A percentile compares a stretch with the other conserved stretches of the same genome.
These are phyloP conservation scores for Ophiostoma angusticollis DNA, from an alignment of 2,329 filamentous ascomycete species.

Conservation along the genomic window DNA sequence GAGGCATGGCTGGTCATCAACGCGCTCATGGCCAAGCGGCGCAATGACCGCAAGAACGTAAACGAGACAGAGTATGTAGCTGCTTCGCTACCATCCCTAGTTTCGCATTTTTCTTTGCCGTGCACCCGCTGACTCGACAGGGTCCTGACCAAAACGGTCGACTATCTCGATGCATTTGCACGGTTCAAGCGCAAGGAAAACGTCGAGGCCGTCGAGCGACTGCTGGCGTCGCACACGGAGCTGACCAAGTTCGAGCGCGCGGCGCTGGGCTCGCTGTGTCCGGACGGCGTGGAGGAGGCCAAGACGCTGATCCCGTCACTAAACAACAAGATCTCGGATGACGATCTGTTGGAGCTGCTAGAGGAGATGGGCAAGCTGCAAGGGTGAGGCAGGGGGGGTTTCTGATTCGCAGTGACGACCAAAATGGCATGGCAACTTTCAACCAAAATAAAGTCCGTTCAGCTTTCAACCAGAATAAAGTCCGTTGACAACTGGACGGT, in stretches of 20 bases:
- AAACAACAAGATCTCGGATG: conserved; percentile 78
- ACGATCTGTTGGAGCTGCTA: conserved; percentile 74
- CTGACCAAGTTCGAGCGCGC: conserved; percentile 88
- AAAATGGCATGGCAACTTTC: no score
- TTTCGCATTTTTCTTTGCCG: no score
- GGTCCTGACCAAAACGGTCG: conserved; percentile 75
- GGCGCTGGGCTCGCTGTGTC: conserved; percentile 83
- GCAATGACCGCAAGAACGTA: conserved; percentile 66
- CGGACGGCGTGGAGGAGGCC: conserved; percentile 85
- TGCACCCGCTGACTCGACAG: conserved; percentile 23
- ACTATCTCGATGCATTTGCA: conserved; percentile 88
- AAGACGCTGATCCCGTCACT: conserved; percentile 90
- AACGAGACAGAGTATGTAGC: conserved; percentile 71
- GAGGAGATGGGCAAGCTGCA: conserved; percentile 80
- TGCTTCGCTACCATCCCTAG: no score
- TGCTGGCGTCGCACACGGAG: conserved; percentile 66
- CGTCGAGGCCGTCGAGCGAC: conserved; percentile 81
- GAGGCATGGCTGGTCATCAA: conserved; percentile 89
- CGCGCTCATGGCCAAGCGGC: conserved; percentile 69
- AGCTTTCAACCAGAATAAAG: no score
- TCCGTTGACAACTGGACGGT: no score
- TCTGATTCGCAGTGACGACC: background rate
- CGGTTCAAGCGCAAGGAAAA: conserved; percentile 94
- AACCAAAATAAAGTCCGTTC: no score
- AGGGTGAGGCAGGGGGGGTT: conserved; percentile 15